These are phyloP conservation scores for Sporothrix sp. DNA, from an alignment of 2,329 filamentous ascomycete genomes.

Conservation along the genomic window DNA sequence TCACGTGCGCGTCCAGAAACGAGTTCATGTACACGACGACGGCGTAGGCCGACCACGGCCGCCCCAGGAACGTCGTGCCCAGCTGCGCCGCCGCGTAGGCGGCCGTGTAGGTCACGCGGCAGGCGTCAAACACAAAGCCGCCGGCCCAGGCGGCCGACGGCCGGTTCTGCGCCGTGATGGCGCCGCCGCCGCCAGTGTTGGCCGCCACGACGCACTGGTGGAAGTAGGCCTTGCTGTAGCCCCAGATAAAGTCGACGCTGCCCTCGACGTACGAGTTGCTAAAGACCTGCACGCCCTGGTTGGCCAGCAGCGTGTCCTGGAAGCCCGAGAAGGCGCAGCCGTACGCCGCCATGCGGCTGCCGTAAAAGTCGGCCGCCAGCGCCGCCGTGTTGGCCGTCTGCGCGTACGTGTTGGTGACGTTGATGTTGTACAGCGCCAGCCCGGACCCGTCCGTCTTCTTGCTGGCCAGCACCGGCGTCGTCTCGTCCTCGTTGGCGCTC, in stretches of 20 bases:
- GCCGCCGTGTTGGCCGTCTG: constrained; percentile 20
- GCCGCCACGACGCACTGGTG: constrained; percentile 30
- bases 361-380: constrained; percentile 26
- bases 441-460: constrained; percentile 34
- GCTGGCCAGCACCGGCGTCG: constrained; percentile 34
- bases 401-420: constrained; percentile 27
- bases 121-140: constrained; percentile 21
- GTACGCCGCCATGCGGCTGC: constrained; percentile 24
- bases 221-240: constrained; percentile 18
- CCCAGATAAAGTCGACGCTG: constrained; percentile 20
- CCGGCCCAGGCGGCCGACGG: constrained; percentile 23
- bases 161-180: constrained; percentile 26
- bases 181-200: constrained; percentile 24
- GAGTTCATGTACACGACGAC: constrained; percentile 41
- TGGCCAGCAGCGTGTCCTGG: constrained; percentile 24
- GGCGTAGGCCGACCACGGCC: constrained; percentile 37
- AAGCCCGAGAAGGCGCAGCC: constrained; percentile 23
- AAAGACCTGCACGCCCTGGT: constrained; percentile 26
- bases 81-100: constrained; percentile 27
- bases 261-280: constrained; percentile 27
- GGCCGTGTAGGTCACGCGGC: constrained; percentile 39
- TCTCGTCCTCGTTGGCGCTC: constrained; percentile 30
- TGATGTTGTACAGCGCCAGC: constrained; percentile 43
- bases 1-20: constrained; percentile 44
- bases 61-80: constrained; percentile 37